Percentiles rank a stretch among this genome's conserved stretches.
These are phyloP conservation scores for Thuja plicata DNA, from an alignment of 83 land plant species.

Conservation along the genomic window DNA sequence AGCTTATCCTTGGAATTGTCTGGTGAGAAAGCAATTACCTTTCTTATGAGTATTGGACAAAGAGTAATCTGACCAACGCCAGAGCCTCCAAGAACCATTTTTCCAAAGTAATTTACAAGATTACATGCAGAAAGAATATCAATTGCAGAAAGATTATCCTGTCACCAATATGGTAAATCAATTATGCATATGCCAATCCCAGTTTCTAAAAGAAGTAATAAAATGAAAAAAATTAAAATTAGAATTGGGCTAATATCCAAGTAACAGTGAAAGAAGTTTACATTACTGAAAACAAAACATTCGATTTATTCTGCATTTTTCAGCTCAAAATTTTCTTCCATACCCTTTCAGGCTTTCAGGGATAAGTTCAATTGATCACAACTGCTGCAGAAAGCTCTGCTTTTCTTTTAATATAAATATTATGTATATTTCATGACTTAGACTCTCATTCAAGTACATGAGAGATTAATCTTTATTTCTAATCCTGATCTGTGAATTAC, in stretches of 20 bases:
- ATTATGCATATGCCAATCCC: not conserved
- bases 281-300: not conserved
- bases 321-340: not conserved
- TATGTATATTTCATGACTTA: not conserved
- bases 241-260: not conserved
- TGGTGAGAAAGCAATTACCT: constrained; percentile 45
- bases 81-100: constrained; percentile 94
- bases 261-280: not conserved
- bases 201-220: not conserved
- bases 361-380: not conserved
- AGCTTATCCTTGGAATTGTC: not conserved
- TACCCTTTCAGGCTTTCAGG: not conserved
- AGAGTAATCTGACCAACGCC: constrained; percentile 95
- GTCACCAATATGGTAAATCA: constrained; percentile 18
- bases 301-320: not conserved
- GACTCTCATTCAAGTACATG: not conserved
- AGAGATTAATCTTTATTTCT: not conserved
- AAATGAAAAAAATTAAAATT: not conserved
- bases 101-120: constrained; percentile 98
- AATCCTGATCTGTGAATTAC: no score
- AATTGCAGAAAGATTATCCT: constrained; percentile 99
- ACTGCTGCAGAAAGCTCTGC: not conserved
- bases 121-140: constrained; percentile 98
- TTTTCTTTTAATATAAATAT: not conserved
- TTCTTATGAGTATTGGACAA: constrained; percentile 82